Evolutionary conservation across 2,329 filamentous ascomycete species (phyloP).

Genomic region (Fusarium papillatum): DNA sequence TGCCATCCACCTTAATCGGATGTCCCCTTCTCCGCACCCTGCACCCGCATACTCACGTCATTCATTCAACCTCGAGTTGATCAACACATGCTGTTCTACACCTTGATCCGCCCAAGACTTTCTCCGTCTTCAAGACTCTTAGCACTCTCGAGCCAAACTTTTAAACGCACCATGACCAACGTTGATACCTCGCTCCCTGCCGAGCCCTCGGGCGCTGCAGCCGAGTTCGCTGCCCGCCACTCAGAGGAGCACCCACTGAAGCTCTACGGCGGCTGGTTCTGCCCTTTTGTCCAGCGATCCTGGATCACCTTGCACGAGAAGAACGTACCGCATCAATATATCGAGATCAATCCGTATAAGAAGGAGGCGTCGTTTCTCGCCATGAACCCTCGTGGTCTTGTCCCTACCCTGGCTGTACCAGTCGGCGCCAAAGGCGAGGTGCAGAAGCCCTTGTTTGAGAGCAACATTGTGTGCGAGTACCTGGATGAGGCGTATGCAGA

Average conservation of each 20-base stretch:
- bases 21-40: constrained; percentile 23
- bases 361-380: constrained; percentile 77
- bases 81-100: constrained; percentile 8
- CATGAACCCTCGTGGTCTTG: constrained; percentile 81
- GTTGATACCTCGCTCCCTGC: constrained; percentile 64
- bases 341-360: constrained; percentile 84
- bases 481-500: constrained; percentile 78
- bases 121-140: not conserved
- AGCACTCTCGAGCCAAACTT: not conserved
- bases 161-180: constrained; percentile 51
- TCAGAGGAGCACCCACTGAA: constrained; percentile 66
- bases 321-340: constrained; percentile 79
- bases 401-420: constrained; percentile 75
- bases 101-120: not conserved
- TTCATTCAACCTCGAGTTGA: constrained; percentile 17
- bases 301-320: constrained; percentile 85
- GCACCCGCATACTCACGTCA: constrained; percentile 27
- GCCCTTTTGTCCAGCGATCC: constrained; percentile 76
- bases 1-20: not conserved
- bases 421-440: constrained; percentile 44
- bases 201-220: constrained; percentile 63
- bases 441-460: constrained; percentile 78
- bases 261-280: constrained; percentile 84
- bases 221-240: constrained; percentile 60
- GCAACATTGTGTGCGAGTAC: constrained; percentile 80